phyloP scores from a whole-genome alignment of 2,329 filamentous ascomycete species.

The Microcyclospora pomicola region DNA sequence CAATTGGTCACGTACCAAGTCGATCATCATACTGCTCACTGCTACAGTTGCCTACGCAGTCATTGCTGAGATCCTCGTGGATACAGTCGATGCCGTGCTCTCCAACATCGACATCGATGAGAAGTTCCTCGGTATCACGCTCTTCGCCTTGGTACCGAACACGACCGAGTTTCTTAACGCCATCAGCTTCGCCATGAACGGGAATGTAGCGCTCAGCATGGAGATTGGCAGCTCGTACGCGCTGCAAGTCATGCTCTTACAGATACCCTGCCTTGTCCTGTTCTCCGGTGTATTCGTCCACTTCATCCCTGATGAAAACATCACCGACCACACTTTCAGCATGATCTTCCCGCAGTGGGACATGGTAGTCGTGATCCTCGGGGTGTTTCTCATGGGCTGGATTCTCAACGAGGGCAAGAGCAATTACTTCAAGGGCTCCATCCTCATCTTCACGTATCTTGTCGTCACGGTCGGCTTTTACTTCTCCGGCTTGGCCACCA shows the following conservation, averaged over 20 bases:
- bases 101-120: slow-evolving; percentile 85
- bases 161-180: slow-evolving; percentile 98
- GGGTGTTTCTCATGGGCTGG: slow-evolving; percentile 90
- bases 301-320: slow-evolving; percentile 39
- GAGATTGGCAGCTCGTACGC: slow-evolving; percentile 97
- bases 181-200: slow-evolving; percentile 99
- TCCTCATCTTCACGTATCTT: slow-evolving; percentile 80
- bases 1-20: slow-evolving; percentile 91
- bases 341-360: slow-evolving; percentile 98
- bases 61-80: slow-evolving; percentile 91
- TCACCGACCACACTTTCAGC: slow-evolving; percentile 51
- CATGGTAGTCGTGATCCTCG: slow-evolving; percentile 92
- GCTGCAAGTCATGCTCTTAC: slow-evolving; percentile 84
- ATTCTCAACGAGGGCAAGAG: slow-evolving; percentile 98
- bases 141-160: slow-evolving; percentile 94
- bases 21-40: slow-evolving; percentile 71
- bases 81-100: slow-evolving; percentile 92
- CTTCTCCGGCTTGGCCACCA: slow-evolving; percentile 54
- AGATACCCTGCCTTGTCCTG: slow-evolving; percentile 82
- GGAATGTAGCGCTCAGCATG: slow-evolving; percentile 97
- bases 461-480: slow-evolving; percentile 89
- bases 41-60: slow-evolving; percentile 91
- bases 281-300: slow-evolving; percentile 66
- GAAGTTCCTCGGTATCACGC: slow-evolving; percentile 90
- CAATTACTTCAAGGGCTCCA: slow-evolving; percentile 99